Percentiles rank a stretch among this genome's conserved stretches.
These are phyloP conservation scores for Wickerhamiella spandovensis DNA, from an alignment of 805 yeast genomes.

Conservation along the genomic window DNA sequence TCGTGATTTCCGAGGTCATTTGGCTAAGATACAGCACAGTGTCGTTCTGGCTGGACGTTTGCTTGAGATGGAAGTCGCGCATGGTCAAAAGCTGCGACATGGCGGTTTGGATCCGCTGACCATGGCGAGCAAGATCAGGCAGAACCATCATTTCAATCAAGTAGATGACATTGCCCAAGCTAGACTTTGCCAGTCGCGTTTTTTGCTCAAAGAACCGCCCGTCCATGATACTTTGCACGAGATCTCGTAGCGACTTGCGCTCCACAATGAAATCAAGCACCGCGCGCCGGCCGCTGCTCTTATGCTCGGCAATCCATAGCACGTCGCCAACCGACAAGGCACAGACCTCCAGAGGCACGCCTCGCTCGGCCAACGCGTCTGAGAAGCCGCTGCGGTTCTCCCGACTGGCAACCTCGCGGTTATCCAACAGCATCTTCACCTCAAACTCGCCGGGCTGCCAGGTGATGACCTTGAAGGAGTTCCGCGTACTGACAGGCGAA, in stretches of 20 bases:
- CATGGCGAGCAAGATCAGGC: slow-evolving; percentile 10
- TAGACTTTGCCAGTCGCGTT: slow-evolving; percentile 54
- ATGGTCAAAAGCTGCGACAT: slow-evolving; percentile 55
- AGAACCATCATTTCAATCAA: slow-evolving; percentile 52
- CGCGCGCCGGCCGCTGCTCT: slow-evolving; percentile 42
- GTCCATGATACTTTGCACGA: slow-evolving; percentile 68
- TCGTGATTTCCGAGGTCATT: slow-evolving; percentile 34
- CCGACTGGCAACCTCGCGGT: slow-evolving; percentile 62
- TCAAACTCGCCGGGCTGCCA: slow-evolving; percentile 57
- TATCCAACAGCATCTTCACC: slow-evolving; percentile 56
- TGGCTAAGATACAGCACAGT: slow-evolving; percentile 48
- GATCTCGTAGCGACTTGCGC: slow-evolving; percentile 79
- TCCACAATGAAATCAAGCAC: slow-evolving; percentile 77
- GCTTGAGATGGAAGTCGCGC: slow-evolving; percentile 50
- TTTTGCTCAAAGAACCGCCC: slow-evolving; percentile 87
- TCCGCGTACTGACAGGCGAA: neutral
- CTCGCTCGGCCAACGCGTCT: slow-evolving; percentile 35
- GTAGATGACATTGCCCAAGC: slow-evolving; percentile 54
- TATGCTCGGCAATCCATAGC: slow-evolving; percentile 72
- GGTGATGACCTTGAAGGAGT: slow-evolving; percentile 7
- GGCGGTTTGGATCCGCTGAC: slow-evolving; percentile 60
- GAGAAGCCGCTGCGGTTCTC: slow-evolving; percentile 59
- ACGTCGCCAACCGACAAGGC: slow-evolving; percentile 77
- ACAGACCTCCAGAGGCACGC: slow-evolving; percentile 38
- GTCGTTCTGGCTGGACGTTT: slow-evolving; percentile 60